These are phyloP conservation scores for Curvularia eragrostidis DNA, from an alignment of 2,329 filamentous ascomycete genomes.

Conservation along the genomic window DNA sequence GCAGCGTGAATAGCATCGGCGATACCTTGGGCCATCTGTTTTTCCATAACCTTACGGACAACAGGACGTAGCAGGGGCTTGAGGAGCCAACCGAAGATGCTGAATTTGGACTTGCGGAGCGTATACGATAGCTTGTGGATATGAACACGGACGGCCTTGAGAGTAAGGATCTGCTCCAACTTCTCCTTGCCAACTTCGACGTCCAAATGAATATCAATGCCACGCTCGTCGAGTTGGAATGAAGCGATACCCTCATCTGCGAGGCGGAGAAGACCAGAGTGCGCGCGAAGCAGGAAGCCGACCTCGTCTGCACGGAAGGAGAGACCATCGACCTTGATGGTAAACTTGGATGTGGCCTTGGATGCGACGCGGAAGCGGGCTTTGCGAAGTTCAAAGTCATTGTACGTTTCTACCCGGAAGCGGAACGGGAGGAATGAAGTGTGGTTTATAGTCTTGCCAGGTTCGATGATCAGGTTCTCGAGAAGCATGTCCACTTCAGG, in stretches of 20 bases:
- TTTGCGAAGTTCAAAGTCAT: constrained; percentile 85
- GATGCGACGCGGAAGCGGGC: constrained; percentile 73
- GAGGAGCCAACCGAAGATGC: constrained; percentile 79
- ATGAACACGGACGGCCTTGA: constrained; percentile 76
- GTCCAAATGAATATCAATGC: constrained; percentile 85
- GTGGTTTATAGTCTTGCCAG: constrained; percentile 80
- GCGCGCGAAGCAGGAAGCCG: constrained; percentile 86
- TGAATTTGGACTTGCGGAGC: constrained; percentile 76
- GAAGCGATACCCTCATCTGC: constrained; percentile 84
- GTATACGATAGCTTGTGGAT: constrained; percentile 88
- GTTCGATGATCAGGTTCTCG: constrained; percentile 90
- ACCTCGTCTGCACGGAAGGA: constrained; percentile 85
- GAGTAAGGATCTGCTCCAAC: constrained; percentile 79
- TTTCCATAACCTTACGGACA: constrained; percentile 78
- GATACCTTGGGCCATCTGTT: constrained; percentile 75
- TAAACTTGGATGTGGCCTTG: constrained; percentile 72
- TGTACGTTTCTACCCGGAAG: constrained; percentile 80
- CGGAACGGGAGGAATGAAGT: constrained; percentile 90
- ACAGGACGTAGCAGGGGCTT: constrained; percentile 85
- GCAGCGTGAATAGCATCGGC: constrained; percentile 71
- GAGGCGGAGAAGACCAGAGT: constrained; percentile 75
- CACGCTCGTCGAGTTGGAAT: constrained; percentile 83
- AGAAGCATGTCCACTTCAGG: constrained; percentile 84
- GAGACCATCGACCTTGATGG: constrained; percentile 80
- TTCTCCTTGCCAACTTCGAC: constrained; percentile 80